phyloP scores from a whole-genome alignment of 148 eudicot genomes.

The Simmondsia chinensis region DNA sequence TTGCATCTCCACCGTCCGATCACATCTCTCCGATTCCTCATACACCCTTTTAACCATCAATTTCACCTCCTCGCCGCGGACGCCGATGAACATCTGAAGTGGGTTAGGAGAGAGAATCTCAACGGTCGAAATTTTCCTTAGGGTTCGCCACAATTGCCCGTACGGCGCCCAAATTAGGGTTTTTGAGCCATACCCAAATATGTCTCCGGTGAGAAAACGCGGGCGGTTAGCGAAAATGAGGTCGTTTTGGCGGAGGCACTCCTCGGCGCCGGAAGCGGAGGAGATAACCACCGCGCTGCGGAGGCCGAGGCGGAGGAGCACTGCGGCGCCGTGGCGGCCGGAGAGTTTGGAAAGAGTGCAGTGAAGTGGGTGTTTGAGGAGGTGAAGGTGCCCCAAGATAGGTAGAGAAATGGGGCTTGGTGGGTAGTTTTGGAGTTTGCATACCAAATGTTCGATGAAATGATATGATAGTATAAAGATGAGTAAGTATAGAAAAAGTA shows the following conservation, averaged over 20 bases:
- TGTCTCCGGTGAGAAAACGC: slow-evolving; percentile 15
- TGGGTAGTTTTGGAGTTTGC: slow-evolving; percentile 15
- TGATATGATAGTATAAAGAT: background rate
- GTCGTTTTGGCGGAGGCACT: slow-evolving; percentile 30
- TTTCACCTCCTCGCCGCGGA: slow-evolving; percentile 20
- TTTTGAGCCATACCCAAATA: slow-evolving; percentile 14
- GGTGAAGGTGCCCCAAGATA: slow-evolving; percentile 40
- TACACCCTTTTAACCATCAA: slow-evolving; percentile 3
- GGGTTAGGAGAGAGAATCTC: slow-evolving; percentile 15
- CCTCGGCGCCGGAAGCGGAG: slow-evolving; percentile 24
- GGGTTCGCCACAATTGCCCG: slow-evolving; percentile 22
- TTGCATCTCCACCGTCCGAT: slow-evolving; percentile 7
- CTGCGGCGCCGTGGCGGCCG: slow-evolving; percentile 16
- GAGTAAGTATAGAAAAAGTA: too few species aligned
- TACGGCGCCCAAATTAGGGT: slow-evolving; percentile 19
- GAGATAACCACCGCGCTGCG: slow-evolving; percentile 20
- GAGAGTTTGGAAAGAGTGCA: slow-evolving; percentile 18
- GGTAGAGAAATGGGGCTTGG: slow-evolving; percentile 27
- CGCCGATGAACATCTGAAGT: slow-evolving; percentile 5
- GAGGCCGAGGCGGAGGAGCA: slow-evolving; percentile 24
- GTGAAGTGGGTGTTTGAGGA: slow-evolving; percentile 25
- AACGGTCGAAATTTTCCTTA: slow-evolving; percentile 15
- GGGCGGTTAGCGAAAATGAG: slow-evolving; percentile 28
- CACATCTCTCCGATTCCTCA: background rate
- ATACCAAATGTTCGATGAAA: background rate